Evolutionary conservation across 2,329 filamentous ascomycete genomes (phyloP).

Genomic region (Cytospora schulzeri): DNA sequence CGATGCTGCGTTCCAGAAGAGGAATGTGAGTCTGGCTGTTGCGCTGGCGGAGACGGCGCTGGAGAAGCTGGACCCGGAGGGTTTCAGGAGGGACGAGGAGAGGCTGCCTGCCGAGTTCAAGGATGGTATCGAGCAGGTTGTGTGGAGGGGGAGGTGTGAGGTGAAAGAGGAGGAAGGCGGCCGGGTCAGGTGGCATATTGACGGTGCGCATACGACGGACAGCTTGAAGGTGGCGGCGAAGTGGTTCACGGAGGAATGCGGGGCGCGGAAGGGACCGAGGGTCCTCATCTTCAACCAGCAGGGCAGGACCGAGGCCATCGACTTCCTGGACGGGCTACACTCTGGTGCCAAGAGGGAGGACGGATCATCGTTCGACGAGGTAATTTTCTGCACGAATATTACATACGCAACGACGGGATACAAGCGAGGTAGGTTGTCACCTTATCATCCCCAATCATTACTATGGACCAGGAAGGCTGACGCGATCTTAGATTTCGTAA

Average conservation of each 20-base stretch:
- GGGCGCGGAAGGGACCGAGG: slow-evolving; percentile 39
- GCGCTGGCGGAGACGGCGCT: slow-evolving; percentile 55
- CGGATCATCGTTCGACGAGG: slow-evolving; percentile 63
- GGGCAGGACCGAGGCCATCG: slow-evolving; percentile 55
- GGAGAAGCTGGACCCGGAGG: slow-evolving; percentile 43
- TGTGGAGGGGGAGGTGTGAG: slow-evolving; percentile 79
- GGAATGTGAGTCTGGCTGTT: slow-evolving; percentile 54
- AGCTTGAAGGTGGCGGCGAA: slow-evolving; percentile 79
- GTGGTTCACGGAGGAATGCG: slow-evolving; percentile 70
- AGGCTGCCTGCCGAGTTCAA: slow-evolving; percentile 65
- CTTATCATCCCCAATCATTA: not conserved
- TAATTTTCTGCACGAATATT: slow-evolving; percentile 38
- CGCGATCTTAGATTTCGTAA: slow-evolving; percentile 56
- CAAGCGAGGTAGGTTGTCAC: slow-evolving; percentile 42
- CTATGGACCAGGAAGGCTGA: slow-evolving; percentile 14
- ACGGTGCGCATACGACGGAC: slow-evolving; percentile 91
- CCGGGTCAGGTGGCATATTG: slow-evolving; percentile 77
- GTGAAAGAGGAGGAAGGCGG: slow-evolving; percentile 55
- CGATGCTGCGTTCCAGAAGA: slow-evolving; percentile 59
- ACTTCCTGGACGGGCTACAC: slow-evolving; percentile 54
- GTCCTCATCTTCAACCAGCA: slow-evolving; percentile 89
- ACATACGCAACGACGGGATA: slow-evolving; percentile 54
- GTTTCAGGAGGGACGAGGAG: slow-evolving; percentile 32
- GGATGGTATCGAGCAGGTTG: slow-evolving; percentile 72
- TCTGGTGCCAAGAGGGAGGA: slow-evolving; percentile 38